Percentiles rank a stretch among this genome's conserved stretches.
phyloP scores from a whole-genome alignment of 164 flowering plant genomes.

The Santalum album region DNA sequence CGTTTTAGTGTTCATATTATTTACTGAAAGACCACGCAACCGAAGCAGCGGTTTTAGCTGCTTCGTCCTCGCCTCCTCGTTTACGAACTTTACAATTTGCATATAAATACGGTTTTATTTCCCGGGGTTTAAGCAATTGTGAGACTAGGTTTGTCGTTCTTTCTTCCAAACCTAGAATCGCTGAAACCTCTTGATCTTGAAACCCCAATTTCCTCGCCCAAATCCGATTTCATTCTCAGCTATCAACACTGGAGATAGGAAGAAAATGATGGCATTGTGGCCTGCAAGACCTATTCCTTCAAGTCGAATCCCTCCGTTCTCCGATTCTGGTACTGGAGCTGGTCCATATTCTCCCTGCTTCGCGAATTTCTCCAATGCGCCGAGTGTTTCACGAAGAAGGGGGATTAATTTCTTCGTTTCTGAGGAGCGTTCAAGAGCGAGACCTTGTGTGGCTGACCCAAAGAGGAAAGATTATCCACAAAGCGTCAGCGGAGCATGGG shows the following conservation, averaged over 20 bases:
- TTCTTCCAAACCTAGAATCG: no score
- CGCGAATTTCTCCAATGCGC: background rate
- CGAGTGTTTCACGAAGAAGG: background rate
- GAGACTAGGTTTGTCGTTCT: no score
- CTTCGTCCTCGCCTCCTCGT: no score
- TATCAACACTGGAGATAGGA: background rate
- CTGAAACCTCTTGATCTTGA: no score
- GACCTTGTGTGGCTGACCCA: constrained; percentile 2
- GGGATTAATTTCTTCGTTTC: background rate
- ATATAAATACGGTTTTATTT: no score
- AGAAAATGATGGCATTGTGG: background rate
- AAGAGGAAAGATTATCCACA: constrained; percentile 6
- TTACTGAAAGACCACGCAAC: no score
- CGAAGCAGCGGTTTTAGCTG: no score
- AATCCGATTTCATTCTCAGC: no score
- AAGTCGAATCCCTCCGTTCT: background rate
- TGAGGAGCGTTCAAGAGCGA: background rate
- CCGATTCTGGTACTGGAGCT: background rate
- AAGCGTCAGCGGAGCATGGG: constrained; percentile 35
- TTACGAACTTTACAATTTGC: no score
- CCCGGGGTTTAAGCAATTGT: no score
- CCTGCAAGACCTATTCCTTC: background rate
- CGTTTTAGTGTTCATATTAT: no score
- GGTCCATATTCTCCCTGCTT: background rate
- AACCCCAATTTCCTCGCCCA: no score